Evolutionary conservation across 2,329 filamentous ascomycete species (phyloP), one percentile per base, ranked within the genome.

Genomic region (Mycosphaerella arachidis): DNA sequence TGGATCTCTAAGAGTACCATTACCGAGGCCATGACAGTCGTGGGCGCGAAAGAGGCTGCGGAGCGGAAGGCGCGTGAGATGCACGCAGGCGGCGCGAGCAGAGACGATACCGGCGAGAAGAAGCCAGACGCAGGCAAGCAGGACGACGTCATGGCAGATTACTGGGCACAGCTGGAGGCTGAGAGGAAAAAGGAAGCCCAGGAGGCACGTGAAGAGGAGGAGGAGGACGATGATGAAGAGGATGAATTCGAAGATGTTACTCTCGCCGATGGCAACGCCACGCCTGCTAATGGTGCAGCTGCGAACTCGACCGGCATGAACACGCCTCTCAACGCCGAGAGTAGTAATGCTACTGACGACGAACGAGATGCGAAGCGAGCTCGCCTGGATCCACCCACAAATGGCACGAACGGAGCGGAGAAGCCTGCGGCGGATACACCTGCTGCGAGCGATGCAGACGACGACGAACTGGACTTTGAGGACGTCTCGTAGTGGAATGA

Each of bases 141-240:
- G 7, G 79, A 85, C 61, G 78, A 81, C 31, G 78, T 82, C 46
- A 82, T 91, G 63, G 86, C 87, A 58, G 84, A 85, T 56, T 85
- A 89, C 58, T 91, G 90, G 71, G 83, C 83, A 40, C 83, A 82
- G 60, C 79, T 91, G 18, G 86, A 86, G 66, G 82, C 81, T 5
- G 84, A 86, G 63, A 82, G 87, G 72, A 79, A 72, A 54, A 70
- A 75, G 50, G 69, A 75, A 50, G 74, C 73, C 13, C 71, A 73
- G 48, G 71, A 75, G 55, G 70, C 73, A 6, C 74, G 77, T 18
- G 76, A 80, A 40, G 79, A 78, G 16, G 77, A 80, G n/a, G 79
- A 78, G 46, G 77, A 79, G 24, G 78, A 78, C 18, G 79, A 78
- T 12, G 79, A 81, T 7, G 77, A 78, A 0, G 79, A 80, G 27